Percentiles rank a stretch among this genome's conserved stretches.
phyloP scores from a whole-genome alignment of 1,284 basidiomycete genomes.

The Irpex sp. region DNA sequence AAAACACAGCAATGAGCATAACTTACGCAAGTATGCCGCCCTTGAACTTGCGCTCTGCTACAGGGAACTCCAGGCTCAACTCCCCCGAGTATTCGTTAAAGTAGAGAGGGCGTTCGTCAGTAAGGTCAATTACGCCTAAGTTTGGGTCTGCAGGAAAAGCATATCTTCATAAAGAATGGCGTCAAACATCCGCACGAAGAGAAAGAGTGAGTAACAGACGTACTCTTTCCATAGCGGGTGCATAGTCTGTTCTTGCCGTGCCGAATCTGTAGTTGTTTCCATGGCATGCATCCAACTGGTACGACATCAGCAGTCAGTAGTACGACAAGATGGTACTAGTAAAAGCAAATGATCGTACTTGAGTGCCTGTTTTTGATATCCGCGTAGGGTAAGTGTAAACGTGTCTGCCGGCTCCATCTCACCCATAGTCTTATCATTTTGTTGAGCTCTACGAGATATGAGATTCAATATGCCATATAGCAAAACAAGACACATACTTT shows the following conservation, averaged over 20 bases:
- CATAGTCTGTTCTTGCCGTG: constrained; percentile 70
- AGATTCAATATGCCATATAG: background rate
- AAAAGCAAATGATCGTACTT: constrained; percentile 35
- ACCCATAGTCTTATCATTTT: constrained; percentile 69
- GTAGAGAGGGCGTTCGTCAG: constrained; percentile 73
- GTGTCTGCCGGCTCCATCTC: constrained; percentile 80
- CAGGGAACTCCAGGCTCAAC: constrained; percentile 83
- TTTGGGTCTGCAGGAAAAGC: constrained; percentile 55
- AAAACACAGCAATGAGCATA: background rate
- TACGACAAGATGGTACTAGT: background rate
- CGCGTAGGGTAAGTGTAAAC: constrained; percentile 76
- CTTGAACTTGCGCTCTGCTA: constrained; percentile 70
- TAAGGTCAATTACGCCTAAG: constrained; percentile 58
- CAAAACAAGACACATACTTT: constrained; percentile 43
- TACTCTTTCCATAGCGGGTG: constrained; percentile 96
- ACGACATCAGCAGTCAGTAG: background rate
- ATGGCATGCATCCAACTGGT: constrained; percentile 89
- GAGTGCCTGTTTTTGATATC: constrained; percentile 94
- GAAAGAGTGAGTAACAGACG: constrained; percentile 21
- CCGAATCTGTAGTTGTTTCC: constrained; percentile 68
- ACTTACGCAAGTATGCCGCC: constrained; percentile 88
- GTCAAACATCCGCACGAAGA: constrained; percentile 1
- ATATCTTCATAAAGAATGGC: constrained; percentile 42
- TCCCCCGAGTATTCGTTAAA: constrained; percentile 96
- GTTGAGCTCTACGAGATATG: constrained; percentile 61